phyloP scores from a whole-genome alignment of 1,139 yeast species.

The Taphrina betulina region DNA sequence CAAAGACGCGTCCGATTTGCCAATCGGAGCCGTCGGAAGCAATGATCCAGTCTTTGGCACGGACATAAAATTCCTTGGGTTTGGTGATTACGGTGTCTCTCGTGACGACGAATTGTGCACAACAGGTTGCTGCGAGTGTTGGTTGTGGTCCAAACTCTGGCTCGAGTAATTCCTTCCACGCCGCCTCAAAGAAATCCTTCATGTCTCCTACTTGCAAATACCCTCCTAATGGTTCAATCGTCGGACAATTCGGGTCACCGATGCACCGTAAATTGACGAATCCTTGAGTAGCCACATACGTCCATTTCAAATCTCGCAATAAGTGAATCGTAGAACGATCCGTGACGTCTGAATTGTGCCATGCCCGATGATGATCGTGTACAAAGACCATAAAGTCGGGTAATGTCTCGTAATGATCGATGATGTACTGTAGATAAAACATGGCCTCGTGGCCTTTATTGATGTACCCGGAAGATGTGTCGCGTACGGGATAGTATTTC shows the following conservation, averaged over 20 bases:
- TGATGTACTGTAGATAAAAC: slow-evolving; percentile 13
- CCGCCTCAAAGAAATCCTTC: slow-evolving; percentile 10
- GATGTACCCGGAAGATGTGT: not conserved
- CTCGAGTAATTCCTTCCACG: slow-evolving; percentile 12
- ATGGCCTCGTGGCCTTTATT: slow-evolving; percentile 24
- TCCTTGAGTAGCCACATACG: slow-evolving; percentile 4
- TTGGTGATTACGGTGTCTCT: slow-evolving; percentile 4
- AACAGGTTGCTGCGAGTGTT: slow-evolving; percentile 17
- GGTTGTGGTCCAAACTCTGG: slow-evolving; percentile 10
- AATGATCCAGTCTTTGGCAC: not conserved
- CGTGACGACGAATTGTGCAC: slow-evolving; percentile 23
- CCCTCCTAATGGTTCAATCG: not conserved
- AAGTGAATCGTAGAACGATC: slow-evolving; percentile 10
- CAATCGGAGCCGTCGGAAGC: slow-evolving; percentile 8
- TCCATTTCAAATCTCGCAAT: slow-evolving; percentile 2
- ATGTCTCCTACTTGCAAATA: slow-evolving; percentile 5
- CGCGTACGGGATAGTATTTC: slow-evolving; percentile 4
- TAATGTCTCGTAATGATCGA: slow-evolving; percentile 8
- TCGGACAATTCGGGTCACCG: slow-evolving; percentile 10
- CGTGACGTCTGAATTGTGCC: slow-evolving; percentile 23
- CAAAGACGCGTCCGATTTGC: slow-evolving; percentile 15
- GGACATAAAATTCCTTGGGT: not conserved
- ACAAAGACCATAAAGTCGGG: slow-evolving; percentile 20
- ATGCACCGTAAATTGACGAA: slow-evolving; percentile 18
- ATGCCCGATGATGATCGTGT: slow-evolving; percentile 19